Base-by-base conservation (phyloP, 2,329 filamentous ascomycete species). In the Aaosphaeria arxii region DNA sequence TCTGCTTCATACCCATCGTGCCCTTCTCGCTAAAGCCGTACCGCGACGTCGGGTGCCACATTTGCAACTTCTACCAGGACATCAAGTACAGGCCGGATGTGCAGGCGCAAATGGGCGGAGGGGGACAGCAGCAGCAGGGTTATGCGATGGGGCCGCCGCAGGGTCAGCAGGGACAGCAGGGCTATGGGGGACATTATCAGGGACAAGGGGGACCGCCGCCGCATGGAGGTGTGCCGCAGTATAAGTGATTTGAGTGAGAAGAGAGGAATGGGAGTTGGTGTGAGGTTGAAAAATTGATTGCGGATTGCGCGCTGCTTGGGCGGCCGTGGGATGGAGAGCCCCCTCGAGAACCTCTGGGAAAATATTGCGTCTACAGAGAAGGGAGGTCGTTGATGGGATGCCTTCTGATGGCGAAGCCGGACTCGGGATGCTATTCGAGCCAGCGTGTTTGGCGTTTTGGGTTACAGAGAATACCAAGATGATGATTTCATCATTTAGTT, bases 1-100 rank as follows among this genome's bases (percentile, higher is more conserved):
- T 91, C 62, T 91, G 87, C 76, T 90, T 88, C 71, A 71, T 90
- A 45, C 88, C 88, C 43, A 69, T 91, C 41, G 77, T 91, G 29
- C 88, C 88, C 0, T 85, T 91, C 62, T 85, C 82, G 29, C 57
- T 77, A 5, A 77, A 77, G 50, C 75, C 76, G 0, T 71, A 69
- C 58, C 69, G 85, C 58, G 87, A 90, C 61, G 79, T 92, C 47
- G 75, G 78, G 50, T 92, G 88, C 74, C 79, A 83, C 62, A 84
- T 91, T 67, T 92, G 88, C 78, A 83, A 86, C 66, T 91, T 89
- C 66, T 79, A 82, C 54, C 86, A 91, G 66, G 75, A 78, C 53
- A 68, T 77, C 56, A 74, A 74, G 62, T 74, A 71, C 48, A 59
- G 67, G 3, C 65, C 64, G 1, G 69, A 71, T 46, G 69, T 71